Evolutionary conservation across 2,329 filamentous ascomycete species (phyloP).

Genomic region (Colletotrichum sp.): DNA sequence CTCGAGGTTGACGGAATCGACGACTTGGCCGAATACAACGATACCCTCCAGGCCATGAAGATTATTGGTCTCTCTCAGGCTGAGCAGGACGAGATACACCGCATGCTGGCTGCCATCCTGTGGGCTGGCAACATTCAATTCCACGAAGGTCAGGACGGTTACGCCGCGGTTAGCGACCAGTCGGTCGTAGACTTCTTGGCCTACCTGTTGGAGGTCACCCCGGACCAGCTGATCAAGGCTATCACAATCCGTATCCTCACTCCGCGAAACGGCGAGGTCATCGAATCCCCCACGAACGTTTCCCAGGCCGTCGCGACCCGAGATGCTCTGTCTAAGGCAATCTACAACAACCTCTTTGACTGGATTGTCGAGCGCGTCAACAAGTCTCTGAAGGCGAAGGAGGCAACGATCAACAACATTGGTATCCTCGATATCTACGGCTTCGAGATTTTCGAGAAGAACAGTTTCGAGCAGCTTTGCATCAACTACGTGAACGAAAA

Average conservation of each 20-base stretch:
- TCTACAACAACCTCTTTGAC: conserved; percentile 97
- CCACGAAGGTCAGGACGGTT: conserved; percentile 84
- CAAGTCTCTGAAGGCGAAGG: conserved; percentile 80
- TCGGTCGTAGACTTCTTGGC: conserved; percentile 95
- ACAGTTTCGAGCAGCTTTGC: conserved; percentile 98
- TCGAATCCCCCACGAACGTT: conserved; percentile 81
- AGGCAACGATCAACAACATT: conserved; percentile 80
- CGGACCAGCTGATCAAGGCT: conserved; percentile 80
- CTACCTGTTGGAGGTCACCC: conserved; percentile 88
- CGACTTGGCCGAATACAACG: conserved; percentile 85
- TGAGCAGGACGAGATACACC: conserved; percentile 96
- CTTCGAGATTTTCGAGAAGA: conserved; percentile 99
- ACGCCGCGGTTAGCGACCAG: conserved; percentile 84
- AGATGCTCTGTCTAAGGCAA: conserved; percentile 92
- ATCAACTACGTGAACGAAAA: conserved; percentile 99
- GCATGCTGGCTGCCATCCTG: conserved; percentile 87
- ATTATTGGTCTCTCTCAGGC: conserved; percentile 86
- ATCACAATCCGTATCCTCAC: conserved; percentile 88
- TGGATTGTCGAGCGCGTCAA: conserved; percentile 97
- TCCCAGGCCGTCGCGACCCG: conserved; percentile 86
- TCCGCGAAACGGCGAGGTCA: conserved; percentile 68
- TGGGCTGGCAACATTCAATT: conserved; percentile 97
- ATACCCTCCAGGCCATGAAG: conserved; percentile 93
- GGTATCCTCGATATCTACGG: conserved; percentile 99
- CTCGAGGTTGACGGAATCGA: conserved; percentile 94